These are phyloP conservation scores for Rhytidiadelphus loreus DNA, from an alignment of 225 moss, liverwort and hornwort species.

Conservation along the genomic window DNA sequence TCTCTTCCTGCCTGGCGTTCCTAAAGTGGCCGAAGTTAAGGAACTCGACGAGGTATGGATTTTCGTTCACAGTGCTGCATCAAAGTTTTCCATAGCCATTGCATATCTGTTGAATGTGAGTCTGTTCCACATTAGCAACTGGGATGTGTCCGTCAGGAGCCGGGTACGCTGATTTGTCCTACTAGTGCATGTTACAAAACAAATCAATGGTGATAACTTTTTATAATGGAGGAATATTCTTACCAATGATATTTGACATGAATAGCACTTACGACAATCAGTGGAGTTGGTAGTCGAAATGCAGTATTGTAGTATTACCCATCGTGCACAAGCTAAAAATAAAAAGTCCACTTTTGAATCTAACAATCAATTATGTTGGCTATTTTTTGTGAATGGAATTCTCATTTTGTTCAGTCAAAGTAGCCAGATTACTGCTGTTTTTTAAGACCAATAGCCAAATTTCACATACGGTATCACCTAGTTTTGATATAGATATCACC, in stretches of 20 bases:
- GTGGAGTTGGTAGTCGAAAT: too few relatives aligned
- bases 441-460: background rate
- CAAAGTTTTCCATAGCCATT: background rate
- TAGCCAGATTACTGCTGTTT: background rate
- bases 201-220: too few relatives aligned
- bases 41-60: slow-evolving; percentile 40
- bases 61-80: background rate
- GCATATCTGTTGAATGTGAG: background rate
- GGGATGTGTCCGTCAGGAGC: background rate
- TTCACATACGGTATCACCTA: background rate
- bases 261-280: too few relatives aligned
- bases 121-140: background rate
- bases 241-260: too few relatives aligned
- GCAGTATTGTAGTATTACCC: background rate
- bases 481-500: background rate
- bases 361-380: too few relatives aligned
- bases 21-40: slow-evolving; percentile 28
- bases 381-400: background rate
- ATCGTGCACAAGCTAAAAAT: background rate
- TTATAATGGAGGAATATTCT: too few relatives aligned
- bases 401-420: background rate
- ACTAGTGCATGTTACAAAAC: background rate
- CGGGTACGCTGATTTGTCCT: background rate
- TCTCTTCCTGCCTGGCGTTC: slow-evolving; percentile 55
- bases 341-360: background rate